Evolutionary conservation across 2,329 filamentous ascomycete genomes (phyloP).

Genomic region (Lecanosticta acicola): DNA sequence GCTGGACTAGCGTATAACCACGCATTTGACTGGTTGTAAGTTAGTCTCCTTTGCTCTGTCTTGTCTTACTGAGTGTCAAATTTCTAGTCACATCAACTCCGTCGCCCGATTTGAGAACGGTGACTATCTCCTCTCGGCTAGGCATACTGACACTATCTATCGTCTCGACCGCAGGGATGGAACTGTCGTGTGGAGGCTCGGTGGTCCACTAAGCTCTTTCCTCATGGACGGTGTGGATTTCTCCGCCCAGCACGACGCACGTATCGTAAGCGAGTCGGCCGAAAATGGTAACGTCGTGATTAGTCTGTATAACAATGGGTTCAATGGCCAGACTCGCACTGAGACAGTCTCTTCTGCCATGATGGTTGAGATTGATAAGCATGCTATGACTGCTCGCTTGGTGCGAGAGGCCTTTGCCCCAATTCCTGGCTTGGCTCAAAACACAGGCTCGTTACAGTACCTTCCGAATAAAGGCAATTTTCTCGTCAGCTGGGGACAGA

Average conservation of each 20-base stretch:
- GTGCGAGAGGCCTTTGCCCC: background rate
- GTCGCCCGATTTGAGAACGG: constrained; percentile 41
- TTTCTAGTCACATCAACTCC: constrained; percentile 11
- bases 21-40: background rate
- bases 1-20: background rate
- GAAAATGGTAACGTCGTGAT: background rate
- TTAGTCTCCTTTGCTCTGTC: too few species aligned
- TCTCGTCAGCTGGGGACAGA: background rate
- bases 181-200: constrained; percentile 46
- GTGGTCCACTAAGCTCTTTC: constrained; percentile 13
- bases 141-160: constrained; percentile 44
- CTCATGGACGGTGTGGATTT: constrained; percentile 23
- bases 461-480: background rate
- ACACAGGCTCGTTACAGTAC: background rate
- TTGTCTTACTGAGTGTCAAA: too few species aligned
- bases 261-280: constrained; percentile 6
- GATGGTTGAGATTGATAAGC: background rate
- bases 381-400: background rate
- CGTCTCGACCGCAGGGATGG: constrained; percentile 44
- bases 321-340: background rate
- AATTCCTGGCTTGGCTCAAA: background rate
- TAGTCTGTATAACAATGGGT: background rate
- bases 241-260: constrained; percentile 46
- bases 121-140: constrained; percentile 50
- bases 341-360: background rate